Conservation (phyloP, 2,329 filamentous ascomycete species). For the Alternaria sp. region DNA sequence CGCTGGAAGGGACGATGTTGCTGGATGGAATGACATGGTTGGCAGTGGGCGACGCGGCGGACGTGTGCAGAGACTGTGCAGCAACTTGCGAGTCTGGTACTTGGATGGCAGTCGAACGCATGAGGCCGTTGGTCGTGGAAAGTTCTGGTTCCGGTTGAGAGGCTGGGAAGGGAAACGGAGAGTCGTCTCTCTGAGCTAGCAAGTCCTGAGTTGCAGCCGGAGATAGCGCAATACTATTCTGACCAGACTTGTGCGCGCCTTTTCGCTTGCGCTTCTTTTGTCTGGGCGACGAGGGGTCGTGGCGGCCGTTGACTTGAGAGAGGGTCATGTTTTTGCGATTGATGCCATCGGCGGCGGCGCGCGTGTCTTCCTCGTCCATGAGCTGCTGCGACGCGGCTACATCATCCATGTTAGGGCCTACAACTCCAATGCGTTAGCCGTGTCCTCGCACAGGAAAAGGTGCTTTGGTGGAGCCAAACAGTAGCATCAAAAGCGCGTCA, state of each 20-base stretch:
- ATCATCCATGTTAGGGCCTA: slow-evolving; percentile 32
- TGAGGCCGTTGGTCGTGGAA: not conserved
- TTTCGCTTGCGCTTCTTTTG: slow-evolving; percentile 9
- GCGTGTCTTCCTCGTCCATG: slow-evolving; percentile 22
- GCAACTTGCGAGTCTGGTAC: slow-evolving; percentile 25
- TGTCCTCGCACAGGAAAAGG: not conserved
- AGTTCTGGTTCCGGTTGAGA: slow-evolving; percentile 3
- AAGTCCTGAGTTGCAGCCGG: not conserved
- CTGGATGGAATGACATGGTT: not conserved
- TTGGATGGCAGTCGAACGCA: slow-evolving; percentile 12
- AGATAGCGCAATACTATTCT: not conserved
- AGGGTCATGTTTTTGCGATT: not conserved
- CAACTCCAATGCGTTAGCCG: slow-evolving; percentile 20
- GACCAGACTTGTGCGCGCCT: not conserved
- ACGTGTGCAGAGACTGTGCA: not conserved
- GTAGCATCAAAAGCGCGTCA: not conserved
- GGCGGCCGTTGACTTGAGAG: not conserved
- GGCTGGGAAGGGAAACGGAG: slow-evolving; percentile 16
- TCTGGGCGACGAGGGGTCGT: not conserved
- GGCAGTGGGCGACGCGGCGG: slow-evolving; percentile 10
- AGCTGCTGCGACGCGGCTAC: slow-evolving; percentile 33
- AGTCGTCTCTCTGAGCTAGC: not conserved
- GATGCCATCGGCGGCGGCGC: slow-evolving; percentile 7
- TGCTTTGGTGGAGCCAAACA: not conserved
- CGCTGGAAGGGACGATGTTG: slow-evolving; percentile 16